Evolutionary conservation across 352 stramenopile species (phyloP), one percentile per base, ranked within the genome.

Genomic region (Globisporangium parvum): DNA sequence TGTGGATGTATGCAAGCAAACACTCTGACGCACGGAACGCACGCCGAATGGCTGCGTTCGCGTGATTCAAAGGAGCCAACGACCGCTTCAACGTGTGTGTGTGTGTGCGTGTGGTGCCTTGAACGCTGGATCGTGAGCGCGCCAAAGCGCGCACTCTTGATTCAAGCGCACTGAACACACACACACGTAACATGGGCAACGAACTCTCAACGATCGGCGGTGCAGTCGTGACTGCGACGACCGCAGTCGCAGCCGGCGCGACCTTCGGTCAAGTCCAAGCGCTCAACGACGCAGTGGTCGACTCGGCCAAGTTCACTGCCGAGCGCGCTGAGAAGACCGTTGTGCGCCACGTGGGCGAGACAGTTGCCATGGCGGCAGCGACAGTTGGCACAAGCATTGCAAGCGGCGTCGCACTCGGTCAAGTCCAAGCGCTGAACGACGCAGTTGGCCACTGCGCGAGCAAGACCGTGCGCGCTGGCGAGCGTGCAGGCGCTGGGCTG

Each of bases 341-440:
- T 20, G 48, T 54, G 55, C 55, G 55, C 47, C 55, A 62, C 47
- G 55, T 62, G 6, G 47, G 55, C 10, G 55, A 62, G 47, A 56
- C 55, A 2, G 18, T 56, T 18, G 47, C n/a, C 3, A 50, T 55
- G 47, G 55, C 47, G 0, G 6, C 41, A 9, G 55, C 24, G 24
- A 62, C 55, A 8, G 39, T 49, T 18, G 47, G 46, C 47, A 51
- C 55, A 21, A 54, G 47, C 55, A 35, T 62, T 31, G 55, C 55
- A 9, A 48, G 46, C 6, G 55, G 47, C 9, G 47, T 56, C 39
- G 56, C 55, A 5, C 47, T 62, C 40, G 55, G 55, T 42, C 55
- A 56, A 17, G 26, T 62, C 4, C 17, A 44, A 6, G 15, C 24
- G 20, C 47, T 62, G 3, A 62, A 56, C 39, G 37, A 46, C 47